Base-by-base conservation (phyloP, 257 asterid species). In the Oldenlandia corymbosa region DNA sequence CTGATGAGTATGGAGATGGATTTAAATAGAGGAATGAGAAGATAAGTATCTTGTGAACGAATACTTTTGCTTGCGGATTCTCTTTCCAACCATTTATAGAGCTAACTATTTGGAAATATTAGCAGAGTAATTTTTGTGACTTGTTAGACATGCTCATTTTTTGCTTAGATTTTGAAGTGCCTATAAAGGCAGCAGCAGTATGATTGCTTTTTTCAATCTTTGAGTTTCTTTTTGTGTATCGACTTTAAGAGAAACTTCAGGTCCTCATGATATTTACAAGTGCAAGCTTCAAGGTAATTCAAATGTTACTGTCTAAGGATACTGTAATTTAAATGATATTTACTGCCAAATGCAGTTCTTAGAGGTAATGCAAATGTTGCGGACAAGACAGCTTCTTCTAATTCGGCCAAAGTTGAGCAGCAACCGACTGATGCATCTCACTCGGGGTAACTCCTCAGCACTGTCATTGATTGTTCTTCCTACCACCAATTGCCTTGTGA, bases 361-460 rank as follows among this genome's bases (percentile, higher is more conserved):
- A 93, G 90, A 82, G 96, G 97, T 73, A 81, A 65, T 79, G 78
- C 99, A 62, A 90, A 88, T 65, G 73, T 88, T 62, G 95, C 94
- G 1, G 99, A 93, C 55, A 93, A 93, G 78, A 68, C 79, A 42
- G 85, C 88, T 17, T 75, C 95, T 60, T 74, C 95, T 64, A 65
- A 82, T 76, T 78, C 89, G 50, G 84, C 90, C 67, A 61, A 62
- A 64, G 78, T 73, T 57, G 96, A 92, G 68, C 91, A 79, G 75
- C 96, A 78, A 65, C 64, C 94, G 58, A 62, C 83, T 69, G 99
- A 90, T 59, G 79, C 34, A 53, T 71, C 95, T 63, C 87, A 84
- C 64, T 53, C 86, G n/a, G 97, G 91, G 97, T 90, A 83, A 79
- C 91, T 61, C 2, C 8, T 57, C 57, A 68, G 61, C 45, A 39